Evolutionary conservation across 495 filamentous ascomycete species (phyloP).

Genomic region (Hyphodiscus hymeniophilus): DNA sequence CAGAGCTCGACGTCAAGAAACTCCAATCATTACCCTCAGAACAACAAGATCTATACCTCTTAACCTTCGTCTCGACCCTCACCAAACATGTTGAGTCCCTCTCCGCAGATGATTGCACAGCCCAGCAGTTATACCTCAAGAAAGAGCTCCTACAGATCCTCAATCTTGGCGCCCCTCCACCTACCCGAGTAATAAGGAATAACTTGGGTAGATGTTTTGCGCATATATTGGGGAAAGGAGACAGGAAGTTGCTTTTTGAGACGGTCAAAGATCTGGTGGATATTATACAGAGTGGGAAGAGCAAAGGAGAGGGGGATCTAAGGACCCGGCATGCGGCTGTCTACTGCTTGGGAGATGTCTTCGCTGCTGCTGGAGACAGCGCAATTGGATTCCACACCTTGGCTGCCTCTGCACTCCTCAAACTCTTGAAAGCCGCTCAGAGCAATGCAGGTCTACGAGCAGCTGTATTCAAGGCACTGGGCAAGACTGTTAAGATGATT

Average conservation of each 20-base stretch:
- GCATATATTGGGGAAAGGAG: constrained; percentile 77
- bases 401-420: constrained; percentile 60
- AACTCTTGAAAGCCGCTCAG: constrained; percentile 70
- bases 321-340: constrained; percentile 77
- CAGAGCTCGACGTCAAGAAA: constrained; percentile 74
- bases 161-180: constrained; percentile 72
- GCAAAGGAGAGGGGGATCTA: constrained; percentile 59
- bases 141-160: constrained; percentile 87
- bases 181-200: constrained; percentile 83
- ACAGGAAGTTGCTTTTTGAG: constrained; percentile 87
- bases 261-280: constrained; percentile 80
- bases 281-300: constrained; percentile 69
- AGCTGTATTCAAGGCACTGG: constrained; percentile 71
- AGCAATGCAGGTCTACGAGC: constrained; percentile 76
- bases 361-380: constrained; percentile 84
- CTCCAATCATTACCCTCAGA: constrained; percentile 85
- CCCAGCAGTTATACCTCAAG: constrained; percentile 82
- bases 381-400: constrained; percentile 77
- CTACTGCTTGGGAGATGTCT: constrained; percentile 82
- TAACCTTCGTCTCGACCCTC: constrained; percentile 80
- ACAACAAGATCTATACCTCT: constrained; percentile 89
- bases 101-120: constrained; percentile 67
- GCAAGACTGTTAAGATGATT: constrained; percentile 67
- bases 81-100: constrained; percentile 71
- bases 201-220: constrained; percentile 79